Conservation (phyloP, 768 basidiomycete genomes). For the Tulasnella sp. region DNA sequence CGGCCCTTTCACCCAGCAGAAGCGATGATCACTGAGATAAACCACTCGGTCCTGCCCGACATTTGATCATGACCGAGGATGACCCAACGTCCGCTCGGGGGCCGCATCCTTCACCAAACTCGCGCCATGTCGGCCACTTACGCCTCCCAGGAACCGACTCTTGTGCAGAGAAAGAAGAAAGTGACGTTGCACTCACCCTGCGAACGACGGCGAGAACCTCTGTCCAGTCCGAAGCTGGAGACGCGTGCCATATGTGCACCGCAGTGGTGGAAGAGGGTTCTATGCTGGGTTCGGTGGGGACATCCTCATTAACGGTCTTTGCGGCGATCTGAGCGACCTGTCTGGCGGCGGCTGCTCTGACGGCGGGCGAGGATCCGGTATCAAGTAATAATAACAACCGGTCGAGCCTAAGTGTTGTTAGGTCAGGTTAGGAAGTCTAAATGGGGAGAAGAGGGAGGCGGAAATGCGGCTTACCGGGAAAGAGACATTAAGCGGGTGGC, state of each 20-base stretch:
- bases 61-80: too few species aligned
- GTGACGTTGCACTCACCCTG: slow-evolving; percentile 41
- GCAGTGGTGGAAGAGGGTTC: slow-evolving; percentile 33
- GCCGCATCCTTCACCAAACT: too few species aligned
- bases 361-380: slow-evolving; percentile 81
- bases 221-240: slow-evolving; percentile 57
- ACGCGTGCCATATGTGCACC: slow-evolving; percentile 14
- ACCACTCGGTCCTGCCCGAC: too few species aligned
- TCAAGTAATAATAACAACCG: slow-evolving; percentile 91
- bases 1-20: too few species aligned
- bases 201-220: slow-evolving; percentile 85
- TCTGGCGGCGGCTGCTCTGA: slow-evolving; percentile 91
- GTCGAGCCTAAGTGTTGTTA: slow-evolving; percentile 65
- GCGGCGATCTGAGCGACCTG: slow-evolving; percentile 88
- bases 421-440: too few species aligned
- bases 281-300: slow-evolving; percentile 60
- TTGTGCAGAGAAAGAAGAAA: too few species aligned
- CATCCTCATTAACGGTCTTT: slow-evolving; percentile 73
- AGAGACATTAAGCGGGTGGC: background rate
- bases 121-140: too few species aligned
- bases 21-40: too few species aligned
- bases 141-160: too few species aligned
- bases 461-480: too few species aligned
- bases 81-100: too few species aligned
- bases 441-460: background rate